A percentile compares a stretch with the other conserved stretches of the same genome.
Evolutionary conservation across 345 rosid species (phyloP).

Genomic region (Brassica nigra): DNA sequence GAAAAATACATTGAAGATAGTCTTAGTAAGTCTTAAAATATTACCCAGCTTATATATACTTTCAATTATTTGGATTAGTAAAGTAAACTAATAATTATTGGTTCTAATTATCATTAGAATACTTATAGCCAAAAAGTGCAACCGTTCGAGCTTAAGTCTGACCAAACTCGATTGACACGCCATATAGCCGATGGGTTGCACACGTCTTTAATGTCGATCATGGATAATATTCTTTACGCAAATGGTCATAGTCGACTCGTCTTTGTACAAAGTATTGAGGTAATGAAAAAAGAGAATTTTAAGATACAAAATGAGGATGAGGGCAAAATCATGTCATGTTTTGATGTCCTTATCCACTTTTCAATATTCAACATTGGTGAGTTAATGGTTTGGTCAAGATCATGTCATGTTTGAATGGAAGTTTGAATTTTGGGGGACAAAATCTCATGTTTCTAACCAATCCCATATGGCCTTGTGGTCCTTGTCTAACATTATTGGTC

Average conservation of each 20-base stretch:
- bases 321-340: neutral
- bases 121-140: neutral
- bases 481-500: neutral
- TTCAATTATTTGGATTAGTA: neutral
- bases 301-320: conserved; percentile 1
- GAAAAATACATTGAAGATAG: too few relatives aligned
- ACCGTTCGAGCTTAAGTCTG: neutral
- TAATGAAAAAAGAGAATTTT: conserved; percentile 14
- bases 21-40: neutral
- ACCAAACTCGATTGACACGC: neutral
- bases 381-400: conserved; percentile 32
- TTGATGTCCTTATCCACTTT: conserved; percentile 32
- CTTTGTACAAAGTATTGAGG: conserved; percentile 5
- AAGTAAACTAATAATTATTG: neutral
- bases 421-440: conserved; percentile 12
- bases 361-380: conserved; percentile 31
- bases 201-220: neutral
- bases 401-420: conserved; percentile 30
- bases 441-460: neutral
- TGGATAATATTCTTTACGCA: conserved; percentile 26
- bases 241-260: conserved; percentile 25
- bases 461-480: neutral
- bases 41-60: neutral
- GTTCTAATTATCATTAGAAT: neutral
- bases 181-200: neutral